phyloP scores from a whole-genome alignment of 2,329 filamentous ascomycete genomes.

The Aspergillus japonicus region DNA sequence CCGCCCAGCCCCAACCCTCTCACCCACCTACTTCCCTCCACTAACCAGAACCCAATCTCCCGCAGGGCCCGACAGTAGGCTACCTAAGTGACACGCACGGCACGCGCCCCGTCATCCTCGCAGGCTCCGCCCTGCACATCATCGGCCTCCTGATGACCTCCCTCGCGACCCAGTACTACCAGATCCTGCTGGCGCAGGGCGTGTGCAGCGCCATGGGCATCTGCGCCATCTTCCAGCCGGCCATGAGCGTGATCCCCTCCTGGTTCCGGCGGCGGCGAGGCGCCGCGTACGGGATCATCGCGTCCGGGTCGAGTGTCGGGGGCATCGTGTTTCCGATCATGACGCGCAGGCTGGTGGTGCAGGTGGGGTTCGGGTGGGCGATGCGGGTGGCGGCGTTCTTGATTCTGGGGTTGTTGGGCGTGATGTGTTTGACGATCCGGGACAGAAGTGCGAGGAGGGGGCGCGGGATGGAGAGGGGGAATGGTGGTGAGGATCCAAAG shows the following conservation, averaged over 20 bases:
- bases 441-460: conserved; percentile 35
- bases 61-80: conserved; percentile 37
- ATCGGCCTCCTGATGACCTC: conserved; percentile 61
- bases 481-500: not conserved
- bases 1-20: too few relatives aligned
- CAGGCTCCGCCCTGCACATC: conserved; percentile 55
- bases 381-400: conserved; percentile 56
- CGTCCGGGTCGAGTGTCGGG: conserved; percentile 42
- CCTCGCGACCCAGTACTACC: conserved; percentile 53
- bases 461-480: not conserved
- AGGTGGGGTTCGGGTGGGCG: conserved; percentile 54
- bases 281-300: conserved; percentile 31
- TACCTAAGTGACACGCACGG: conserved; percentile 64
- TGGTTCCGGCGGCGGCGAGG: conserved; percentile 52
- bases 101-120: conserved; percentile 53
- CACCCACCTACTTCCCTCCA: conserved; percentile 56
- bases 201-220: conserved; percentile 51
- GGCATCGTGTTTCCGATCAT: conserved; percentile 62
- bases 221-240: conserved; percentile 48
- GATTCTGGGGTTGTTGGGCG: conserved; percentile 55
- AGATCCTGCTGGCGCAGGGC: conserved; percentile 53
- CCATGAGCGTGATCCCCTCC: conserved; percentile 33
- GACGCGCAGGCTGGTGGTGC: conserved; percentile 51
- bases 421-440: not conserved
- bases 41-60: conserved; percentile 46